Percentiles rank a stretch among this genome's conserved stretches.
phyloP scores from a whole-genome alignment of 202 grass and related monocot genomes.

The Hordeum pubiflorum region DNA sequence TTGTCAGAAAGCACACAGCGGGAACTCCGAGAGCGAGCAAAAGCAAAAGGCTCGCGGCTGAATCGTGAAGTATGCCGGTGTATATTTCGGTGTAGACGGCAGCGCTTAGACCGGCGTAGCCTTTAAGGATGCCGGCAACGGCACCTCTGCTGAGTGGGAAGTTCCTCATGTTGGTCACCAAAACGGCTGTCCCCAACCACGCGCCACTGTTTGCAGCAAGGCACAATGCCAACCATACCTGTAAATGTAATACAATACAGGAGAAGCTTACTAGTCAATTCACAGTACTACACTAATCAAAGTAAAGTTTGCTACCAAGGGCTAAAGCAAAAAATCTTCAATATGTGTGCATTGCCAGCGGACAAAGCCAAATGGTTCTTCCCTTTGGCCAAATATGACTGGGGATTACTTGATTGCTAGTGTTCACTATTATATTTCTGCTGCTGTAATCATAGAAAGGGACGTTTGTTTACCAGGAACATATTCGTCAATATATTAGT shows the following conservation, averaged over 20 bases:
- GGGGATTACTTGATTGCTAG: background rate
- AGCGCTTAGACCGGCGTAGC: slow-evolving; percentile 63
- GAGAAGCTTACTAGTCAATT: background rate
- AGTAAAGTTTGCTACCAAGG: background rate
- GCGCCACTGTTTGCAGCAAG: slow-evolving; percentile 80
- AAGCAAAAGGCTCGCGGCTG: slow-evolving; percentile 57
- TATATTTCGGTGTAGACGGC: slow-evolving; percentile 76
- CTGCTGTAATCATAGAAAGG: slow-evolving; percentile 5
- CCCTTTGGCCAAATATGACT: background rate
- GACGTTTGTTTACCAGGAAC: background rate
- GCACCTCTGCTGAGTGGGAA: slow-evolving; percentile 81
- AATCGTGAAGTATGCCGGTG: slow-evolving; percentile 53
- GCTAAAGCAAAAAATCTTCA: background rate
- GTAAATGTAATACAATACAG: slow-evolving; percentile 39
- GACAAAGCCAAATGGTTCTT: background rate
- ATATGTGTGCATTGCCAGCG: background rate
- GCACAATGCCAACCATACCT: slow-evolving; percentile 83
- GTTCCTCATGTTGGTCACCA: slow-evolving; percentile 95
- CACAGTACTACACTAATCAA: background rate
- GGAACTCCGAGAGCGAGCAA: slow-evolving; percentile 68
- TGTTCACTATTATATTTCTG: background rate
- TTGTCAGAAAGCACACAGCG: slow-evolving; percentile 47
- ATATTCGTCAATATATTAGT: background rate
- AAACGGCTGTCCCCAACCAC: slow-evolving; percentile 64
- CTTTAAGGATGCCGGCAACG: slow-evolving; percentile 84